Evolutionary conservation across 1,284 basidiomycete species (phyloP).

Genomic region (Moesziomyces sp.): DNA sequence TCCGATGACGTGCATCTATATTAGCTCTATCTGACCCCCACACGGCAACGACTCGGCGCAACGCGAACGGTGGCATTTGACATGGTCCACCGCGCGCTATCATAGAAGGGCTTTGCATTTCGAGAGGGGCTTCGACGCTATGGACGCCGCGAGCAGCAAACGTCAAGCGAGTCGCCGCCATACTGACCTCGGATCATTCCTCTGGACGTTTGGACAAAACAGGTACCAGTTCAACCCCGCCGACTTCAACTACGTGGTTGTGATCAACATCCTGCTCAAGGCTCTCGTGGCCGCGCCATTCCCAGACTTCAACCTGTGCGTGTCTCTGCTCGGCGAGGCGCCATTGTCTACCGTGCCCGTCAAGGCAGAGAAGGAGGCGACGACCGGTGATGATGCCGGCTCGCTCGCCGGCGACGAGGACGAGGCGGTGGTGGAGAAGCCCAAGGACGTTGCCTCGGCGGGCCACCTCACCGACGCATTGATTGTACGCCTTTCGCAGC

Average conservation of each 20-base stretch:
- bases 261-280: conserved; percentile 93
- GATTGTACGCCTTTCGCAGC: conserved; percentile 78
- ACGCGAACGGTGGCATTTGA: no score
- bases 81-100: no score
- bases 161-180: neutral
- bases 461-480: conserved; percentile 69
- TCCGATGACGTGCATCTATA: conserved; percentile 57
- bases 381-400: conserved; percentile 26
- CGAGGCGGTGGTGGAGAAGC: conserved; percentile 30
- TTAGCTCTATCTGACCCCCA: conserved; percentile 67
- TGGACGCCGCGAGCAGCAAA: conserved; percentile 12
- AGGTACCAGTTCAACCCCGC: conserved; percentile 97
- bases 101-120: neutral
- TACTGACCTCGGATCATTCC: conserved; percentile 10
- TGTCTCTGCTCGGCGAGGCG: conserved; percentile 83
- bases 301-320: conserved; percentile 88
- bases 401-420: conserved; percentile 42
- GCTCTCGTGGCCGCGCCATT: conserved; percentile 83
- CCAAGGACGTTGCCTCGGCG: conserved; percentile 68
- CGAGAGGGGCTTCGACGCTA: neutral
- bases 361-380: conserved; percentile 47
- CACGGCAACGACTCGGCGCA: neutral
- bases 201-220: conserved; percentile 12
- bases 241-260: conserved; percentile 89
- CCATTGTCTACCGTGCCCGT: conserved; percentile 36